A percentile compares a stretch with the other conserved stretches of the same genome.
Evolutionary conservation across 2,329 filamentous ascomycete species (phyloP).

Genomic region (Scopulariopsis brevicaulis): DNA sequence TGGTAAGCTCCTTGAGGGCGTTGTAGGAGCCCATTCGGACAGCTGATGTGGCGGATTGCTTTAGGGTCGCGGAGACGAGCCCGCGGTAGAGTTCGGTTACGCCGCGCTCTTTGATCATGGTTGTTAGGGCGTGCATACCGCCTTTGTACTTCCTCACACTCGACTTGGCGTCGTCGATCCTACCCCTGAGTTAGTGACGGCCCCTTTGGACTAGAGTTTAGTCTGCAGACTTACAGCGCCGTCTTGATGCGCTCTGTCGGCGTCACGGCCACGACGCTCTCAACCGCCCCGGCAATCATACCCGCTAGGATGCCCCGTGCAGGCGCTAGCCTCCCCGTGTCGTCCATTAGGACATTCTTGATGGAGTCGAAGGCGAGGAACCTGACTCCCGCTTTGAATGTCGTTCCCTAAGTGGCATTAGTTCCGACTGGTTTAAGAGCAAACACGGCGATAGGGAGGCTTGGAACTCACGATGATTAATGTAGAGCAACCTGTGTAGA

Average conservation of each 20-base stretch:
- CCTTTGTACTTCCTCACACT: slow-evolving; percentile 15
- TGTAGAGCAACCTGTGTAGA: slow-evolving; percentile 53
- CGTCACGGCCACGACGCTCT: slow-evolving; percentile 53
- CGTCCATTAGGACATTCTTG: slow-evolving; percentile 42
- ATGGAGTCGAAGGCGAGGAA: slow-evolving; percentile 58
- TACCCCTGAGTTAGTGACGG: slow-evolving; percentile 4
- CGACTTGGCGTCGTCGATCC: slow-evolving; percentile 23
- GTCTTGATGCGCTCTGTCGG: slow-evolving; percentile 61
- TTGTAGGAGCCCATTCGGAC: slow-evolving; percentile 38
- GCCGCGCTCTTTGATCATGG: slow-evolving; percentile 25
- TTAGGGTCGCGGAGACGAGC: slow-evolving; percentile 30
- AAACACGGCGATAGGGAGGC: neutral
- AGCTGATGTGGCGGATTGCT: slow-evolving; percentile 33
- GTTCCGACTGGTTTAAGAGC: neutral
- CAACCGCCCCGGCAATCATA: slow-evolving; percentile 51
- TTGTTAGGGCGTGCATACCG: slow-evolving; percentile 18
- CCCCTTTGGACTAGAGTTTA: neutral
- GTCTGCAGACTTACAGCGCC: slow-evolving; percentile 28
- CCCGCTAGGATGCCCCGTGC: slow-evolving; percentile 48
- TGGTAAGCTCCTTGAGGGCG: slow-evolving; percentile 23
- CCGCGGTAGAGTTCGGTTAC: slow-evolving; percentile 30
- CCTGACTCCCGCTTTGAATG: slow-evolving; percentile 54
- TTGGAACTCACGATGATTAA: slow-evolving; percentile 30
- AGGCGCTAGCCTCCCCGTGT: slow-evolving; percentile 44
- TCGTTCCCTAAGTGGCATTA: slow-evolving; percentile 28